A percentile compares a stretch with the other conserved stretches of the same genome.
Conservation (phyloP, 2,329 filamentous ascomycete species). For the Xylaria sp. region DNA sequence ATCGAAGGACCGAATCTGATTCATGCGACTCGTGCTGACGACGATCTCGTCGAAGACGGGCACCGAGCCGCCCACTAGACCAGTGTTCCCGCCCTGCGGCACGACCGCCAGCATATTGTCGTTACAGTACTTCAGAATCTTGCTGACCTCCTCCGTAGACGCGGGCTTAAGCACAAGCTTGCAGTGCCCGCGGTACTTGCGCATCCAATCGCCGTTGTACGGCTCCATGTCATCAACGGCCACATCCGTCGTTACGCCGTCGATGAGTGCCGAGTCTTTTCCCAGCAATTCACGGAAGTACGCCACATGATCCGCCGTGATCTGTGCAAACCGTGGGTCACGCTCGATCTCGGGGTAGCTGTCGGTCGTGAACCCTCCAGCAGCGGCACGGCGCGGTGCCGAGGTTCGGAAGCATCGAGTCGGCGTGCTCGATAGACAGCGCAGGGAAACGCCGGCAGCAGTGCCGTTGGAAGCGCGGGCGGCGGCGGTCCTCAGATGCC, state of each 20-base stretch:
- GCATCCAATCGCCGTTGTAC: constrained; percentile 99
- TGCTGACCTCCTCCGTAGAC: constrained; percentile 87
- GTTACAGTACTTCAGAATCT: constrained; percentile 94
- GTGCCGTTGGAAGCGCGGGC: background rate
- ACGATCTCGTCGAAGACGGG: constrained; percentile 99
- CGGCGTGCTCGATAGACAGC: constrained; percentile 46
- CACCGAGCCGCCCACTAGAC: constrained; percentile 92
- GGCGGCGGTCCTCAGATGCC: constrained; percentile 38
- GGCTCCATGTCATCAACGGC: constrained; percentile 82
- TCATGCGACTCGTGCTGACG: constrained; percentile 90
- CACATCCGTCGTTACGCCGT: constrained; percentile 79
- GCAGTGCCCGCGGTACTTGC: constrained; percentile 93
- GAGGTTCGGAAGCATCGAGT: constrained; percentile 46
- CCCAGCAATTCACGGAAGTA: constrained; percentile 86
- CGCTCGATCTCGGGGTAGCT: constrained; percentile 86
- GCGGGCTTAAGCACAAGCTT: constrained; percentile 87
- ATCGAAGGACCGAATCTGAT: constrained; percentile 89
- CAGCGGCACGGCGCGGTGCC: constrained; percentile 29
- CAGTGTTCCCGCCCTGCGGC: constrained; percentile 96
- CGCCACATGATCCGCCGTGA: constrained; percentile 82
- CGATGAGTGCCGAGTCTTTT: constrained; percentile 80
- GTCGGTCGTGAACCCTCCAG: constrained; percentile 82
- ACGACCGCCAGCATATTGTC: constrained; percentile 91
- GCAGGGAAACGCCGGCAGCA: constrained; percentile 13
- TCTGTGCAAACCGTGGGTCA: constrained; percentile 76